A percentile compares a stretch with the other conserved stretches of the same genome.
These are phyloP conservation scores for Aspergillus phoenicis DNA, from an alignment of 2,329 filamentous ascomycete species.

Conservation along the genomic window DNA sequence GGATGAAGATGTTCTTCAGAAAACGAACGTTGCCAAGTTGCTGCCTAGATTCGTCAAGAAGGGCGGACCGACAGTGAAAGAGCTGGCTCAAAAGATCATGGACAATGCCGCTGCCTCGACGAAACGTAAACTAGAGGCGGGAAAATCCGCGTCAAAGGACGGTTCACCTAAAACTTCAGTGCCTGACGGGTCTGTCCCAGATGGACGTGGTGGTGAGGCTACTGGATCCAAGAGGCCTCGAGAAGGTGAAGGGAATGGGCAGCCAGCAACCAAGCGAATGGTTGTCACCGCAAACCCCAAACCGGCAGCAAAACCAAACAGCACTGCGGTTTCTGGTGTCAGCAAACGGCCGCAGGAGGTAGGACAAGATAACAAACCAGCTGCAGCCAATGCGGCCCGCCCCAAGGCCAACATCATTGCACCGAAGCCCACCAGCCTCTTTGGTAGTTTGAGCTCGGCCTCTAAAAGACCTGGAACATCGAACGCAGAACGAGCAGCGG, in stretches of 20 bases:
- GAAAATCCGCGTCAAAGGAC: conserved; percentile 43
- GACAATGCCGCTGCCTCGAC: conserved; percentile 50
- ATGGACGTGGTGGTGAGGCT: conserved; percentile 25
- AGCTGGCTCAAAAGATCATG: conserved; percentile 58
- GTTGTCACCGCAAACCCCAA: conserved; percentile 40
- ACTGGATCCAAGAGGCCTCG: conserved; percentile 43
- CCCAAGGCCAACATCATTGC: conserved; percentile 44
- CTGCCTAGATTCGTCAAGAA: conserved; percentile 61
- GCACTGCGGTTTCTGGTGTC: conserved; percentile 25
- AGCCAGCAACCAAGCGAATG: conserved; percentile 43
- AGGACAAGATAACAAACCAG: conserved; percentile 35
- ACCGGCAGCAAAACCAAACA: conserved; percentile 31
- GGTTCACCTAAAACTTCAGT: conserved; percentile 31
- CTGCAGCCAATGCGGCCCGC: conserved; percentile 30
- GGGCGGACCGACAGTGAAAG: conserved; percentile 59
- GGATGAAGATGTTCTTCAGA: conserved; percentile 60
- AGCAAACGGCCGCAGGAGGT: conserved; percentile 32
- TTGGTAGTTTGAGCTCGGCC: conserved; percentile 51
- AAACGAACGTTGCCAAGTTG: conserved; percentile 62
- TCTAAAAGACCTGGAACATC: conserved; percentile 55
- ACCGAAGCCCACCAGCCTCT: conserved; percentile 50
- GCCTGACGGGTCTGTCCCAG: conserved; percentile 14
- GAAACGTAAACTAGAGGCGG: conserved; percentile 45
- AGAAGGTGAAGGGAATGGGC: conserved; percentile 40
- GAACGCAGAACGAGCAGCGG: conserved; percentile 52